These are phyloP conservation scores for Mycena crocata DNA, from an alignment of 768 basidiomycete species.

Conservation along the genomic window DNA sequence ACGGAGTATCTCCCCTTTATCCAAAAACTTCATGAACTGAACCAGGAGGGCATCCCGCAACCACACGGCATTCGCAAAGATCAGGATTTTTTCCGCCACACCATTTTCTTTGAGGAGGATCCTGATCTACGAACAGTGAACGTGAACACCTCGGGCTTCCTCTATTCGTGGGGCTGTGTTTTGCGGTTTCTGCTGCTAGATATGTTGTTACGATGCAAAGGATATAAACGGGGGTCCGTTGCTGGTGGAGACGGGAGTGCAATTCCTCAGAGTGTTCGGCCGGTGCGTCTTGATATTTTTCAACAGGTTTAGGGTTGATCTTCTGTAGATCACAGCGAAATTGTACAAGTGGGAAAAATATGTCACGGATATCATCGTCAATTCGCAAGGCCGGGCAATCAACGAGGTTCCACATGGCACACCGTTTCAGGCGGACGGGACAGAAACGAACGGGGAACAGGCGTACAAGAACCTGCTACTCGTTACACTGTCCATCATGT, in stretches of 20 bases:
- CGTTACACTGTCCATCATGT: not conserved
- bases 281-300: not conserved
- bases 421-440: not conserved
- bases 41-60: not conserved
- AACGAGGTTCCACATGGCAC: too few species aligned
- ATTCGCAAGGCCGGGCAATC: not conserved
- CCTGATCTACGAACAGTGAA: too few species aligned
- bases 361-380: not conserved
- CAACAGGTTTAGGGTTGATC: not conserved
- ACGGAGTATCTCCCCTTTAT: constrained; percentile 1
- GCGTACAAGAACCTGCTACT: not conserved
- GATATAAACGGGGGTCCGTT: not conserved
- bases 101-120: too few species aligned
- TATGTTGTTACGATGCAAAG: not conserved
- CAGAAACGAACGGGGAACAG: not conserved
- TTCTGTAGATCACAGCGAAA: not conserved
- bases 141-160: too few species aligned
- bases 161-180: not conserved
- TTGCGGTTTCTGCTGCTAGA: constrained; percentile 1
- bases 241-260: not conserved
- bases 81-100: not conserved
- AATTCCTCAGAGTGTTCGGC: not conserved
- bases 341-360: constrained; percentile 3
- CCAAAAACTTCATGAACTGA: not conserved
- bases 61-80: not conserved